Conservation (phyloP, 345 rosid species). For the Tarenaya hassleriana region DNA sequence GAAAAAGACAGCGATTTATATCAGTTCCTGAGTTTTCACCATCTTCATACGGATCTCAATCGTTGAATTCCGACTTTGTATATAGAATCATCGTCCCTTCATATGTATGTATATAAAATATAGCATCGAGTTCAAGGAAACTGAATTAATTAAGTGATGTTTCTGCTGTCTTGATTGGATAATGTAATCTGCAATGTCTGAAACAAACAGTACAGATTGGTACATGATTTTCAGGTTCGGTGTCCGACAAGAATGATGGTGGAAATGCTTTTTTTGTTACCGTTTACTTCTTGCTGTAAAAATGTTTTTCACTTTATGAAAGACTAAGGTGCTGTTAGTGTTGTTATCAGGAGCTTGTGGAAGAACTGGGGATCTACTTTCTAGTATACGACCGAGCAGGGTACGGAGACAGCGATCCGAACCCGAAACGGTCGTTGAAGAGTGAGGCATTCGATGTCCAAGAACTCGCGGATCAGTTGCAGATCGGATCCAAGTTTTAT, state of each 20-base stretch:
- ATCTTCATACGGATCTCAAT: neutral
- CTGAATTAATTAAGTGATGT: neutral
- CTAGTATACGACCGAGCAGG: slow-evolving; percentile 81
- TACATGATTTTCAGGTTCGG: too few species aligned
- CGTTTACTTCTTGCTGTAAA: too few species aligned
- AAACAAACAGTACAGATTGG: too few species aligned
- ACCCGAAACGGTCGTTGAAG: slow-evolving; percentile 56
- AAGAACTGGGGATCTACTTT: slow-evolving; percentile 60
- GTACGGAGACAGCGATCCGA: slow-evolving; percentile 80
- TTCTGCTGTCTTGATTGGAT: neutral
- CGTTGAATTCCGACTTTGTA: too few species aligned
- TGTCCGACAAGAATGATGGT: too few species aligned
- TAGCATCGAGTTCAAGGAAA: slow-evolving; percentile 6
- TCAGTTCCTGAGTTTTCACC: too few species aligned
- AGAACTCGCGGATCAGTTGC: slow-evolving; percentile 70
- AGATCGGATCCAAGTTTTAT: slow-evolving; percentile 60
- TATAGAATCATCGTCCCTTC: too few species aligned
- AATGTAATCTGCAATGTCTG: neutral
- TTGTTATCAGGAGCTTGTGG: slow-evolving; percentile 62
- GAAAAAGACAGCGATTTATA: slow-evolving; percentile 1
- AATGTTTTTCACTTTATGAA: too few species aligned
- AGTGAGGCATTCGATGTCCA: slow-evolving; percentile 74
- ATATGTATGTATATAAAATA: too few species aligned
- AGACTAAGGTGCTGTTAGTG: too few species aligned
- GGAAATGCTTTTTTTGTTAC: too few species aligned